Conservation (phyloP, 202 grass and related monocot genomes). For the Eragrostis tef region DNA sequence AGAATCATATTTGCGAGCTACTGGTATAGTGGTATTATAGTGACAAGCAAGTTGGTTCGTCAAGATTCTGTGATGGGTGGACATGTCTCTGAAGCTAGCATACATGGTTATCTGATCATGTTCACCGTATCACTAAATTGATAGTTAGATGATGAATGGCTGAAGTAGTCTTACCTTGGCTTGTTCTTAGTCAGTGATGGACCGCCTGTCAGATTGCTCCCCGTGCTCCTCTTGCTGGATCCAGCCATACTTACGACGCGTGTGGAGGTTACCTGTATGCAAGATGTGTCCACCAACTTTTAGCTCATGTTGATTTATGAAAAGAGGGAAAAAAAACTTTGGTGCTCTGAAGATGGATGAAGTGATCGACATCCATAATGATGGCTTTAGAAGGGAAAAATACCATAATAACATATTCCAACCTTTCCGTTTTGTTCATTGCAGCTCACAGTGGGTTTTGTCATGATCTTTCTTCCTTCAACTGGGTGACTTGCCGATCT, state of each 20-base stretch:
- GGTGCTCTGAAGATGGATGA: background rate
- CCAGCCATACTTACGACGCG: background rate
- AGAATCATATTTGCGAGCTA: background rate
- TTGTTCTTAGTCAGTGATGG: conserved; percentile 46
- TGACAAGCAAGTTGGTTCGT: background rate
- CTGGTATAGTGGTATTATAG: background rate
- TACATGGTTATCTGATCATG: too few species aligned
- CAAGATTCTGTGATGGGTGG: background rate
- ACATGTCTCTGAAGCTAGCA: background rate
- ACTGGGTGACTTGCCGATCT: conserved; percentile 6
- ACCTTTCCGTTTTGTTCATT: conserved; percentile 53
- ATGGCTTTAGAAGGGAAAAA: background rate
- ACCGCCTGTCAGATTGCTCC: conserved; percentile 32
- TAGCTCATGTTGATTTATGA: background rate
- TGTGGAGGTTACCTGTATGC: conserved; percentile 15
- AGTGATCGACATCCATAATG: background rate
- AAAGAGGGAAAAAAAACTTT: background rate
- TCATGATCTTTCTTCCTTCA: conserved; percentile 19
- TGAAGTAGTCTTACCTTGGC: conserved; percentile 45
- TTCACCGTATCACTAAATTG: too few species aligned
- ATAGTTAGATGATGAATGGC: background rate
- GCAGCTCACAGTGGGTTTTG: conserved; percentile 17
- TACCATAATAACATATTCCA: background rate
- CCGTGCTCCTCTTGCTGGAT: conserved; percentile 14
- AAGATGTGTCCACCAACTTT: conserved; percentile 32